phyloP scores from a whole-genome alignment of 441 rosid species.

The Populus hybrid region DNA sequence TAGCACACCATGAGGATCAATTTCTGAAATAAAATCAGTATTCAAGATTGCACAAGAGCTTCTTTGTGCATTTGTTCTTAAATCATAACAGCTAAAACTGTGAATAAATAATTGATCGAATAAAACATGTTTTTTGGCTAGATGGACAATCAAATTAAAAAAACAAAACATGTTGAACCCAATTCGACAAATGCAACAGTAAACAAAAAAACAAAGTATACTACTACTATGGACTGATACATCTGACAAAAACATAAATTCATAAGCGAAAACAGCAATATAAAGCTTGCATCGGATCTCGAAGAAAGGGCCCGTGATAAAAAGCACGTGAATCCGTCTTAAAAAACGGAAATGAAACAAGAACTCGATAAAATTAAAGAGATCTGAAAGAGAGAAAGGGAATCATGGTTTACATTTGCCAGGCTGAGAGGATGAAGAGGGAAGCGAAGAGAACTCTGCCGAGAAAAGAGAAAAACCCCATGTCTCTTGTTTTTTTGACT shows the following conservation, averaged over 20 bases:
- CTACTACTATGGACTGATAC: not conserved
- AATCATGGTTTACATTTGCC: constrained; percentile 34
- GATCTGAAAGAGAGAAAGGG: constrained; percentile 2
- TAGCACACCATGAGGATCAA: not conserved
- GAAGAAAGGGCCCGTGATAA: not conserved
- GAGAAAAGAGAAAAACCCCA: constrained; percentile 45
- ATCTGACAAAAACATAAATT: not conserved
- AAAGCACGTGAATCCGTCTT: not conserved
- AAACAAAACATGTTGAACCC: not conserved
- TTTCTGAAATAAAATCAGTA: not conserved
- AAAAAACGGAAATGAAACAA: not conserved
- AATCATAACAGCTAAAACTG: not conserved
- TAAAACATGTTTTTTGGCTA: not conserved
- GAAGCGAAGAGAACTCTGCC: constrained; percentile 51
- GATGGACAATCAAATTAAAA: not conserved
- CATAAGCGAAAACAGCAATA: not conserved
- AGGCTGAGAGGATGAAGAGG: constrained; percentile 47
- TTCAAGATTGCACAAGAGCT: not conserved
- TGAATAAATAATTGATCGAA: not conserved
- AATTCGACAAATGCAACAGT: not conserved
- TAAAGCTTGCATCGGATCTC: not conserved
- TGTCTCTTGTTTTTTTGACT: not conserved
- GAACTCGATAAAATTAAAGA: not conserved
- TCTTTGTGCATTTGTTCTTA: not conserved
- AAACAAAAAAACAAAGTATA: too few relatives aligned